Evolutionary conservation across 257 asterid genomes (phyloP).

Genomic region (Paulownia fortunei): DNA sequence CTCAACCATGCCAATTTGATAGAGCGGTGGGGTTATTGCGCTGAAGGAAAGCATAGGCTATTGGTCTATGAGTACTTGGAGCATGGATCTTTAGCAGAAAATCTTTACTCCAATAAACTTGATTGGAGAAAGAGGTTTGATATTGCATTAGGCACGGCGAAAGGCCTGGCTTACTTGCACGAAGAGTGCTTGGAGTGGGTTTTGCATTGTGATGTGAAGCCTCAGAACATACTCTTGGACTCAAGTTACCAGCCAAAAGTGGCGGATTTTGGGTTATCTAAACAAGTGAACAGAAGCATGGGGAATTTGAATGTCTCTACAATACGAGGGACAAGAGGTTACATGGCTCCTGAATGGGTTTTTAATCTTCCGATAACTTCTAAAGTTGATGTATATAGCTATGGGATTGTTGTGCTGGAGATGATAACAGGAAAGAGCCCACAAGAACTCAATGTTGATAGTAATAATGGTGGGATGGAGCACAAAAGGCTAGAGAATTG

Average conservation of each 20-base stretch:
- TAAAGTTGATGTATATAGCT: slow-evolving; percentile 55
- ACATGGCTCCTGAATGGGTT: slow-evolving; percentile 65
- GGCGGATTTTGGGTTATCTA: slow-evolving; percentile 54
- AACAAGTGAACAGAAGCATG: slow-evolving; percentile 24
- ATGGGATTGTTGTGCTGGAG: slow-evolving; percentile 50
- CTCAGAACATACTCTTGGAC: slow-evolving; percentile 52
- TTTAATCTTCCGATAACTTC: slow-evolving; percentile 47
- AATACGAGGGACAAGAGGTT: slow-evolving; percentile 54
- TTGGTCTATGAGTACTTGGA: slow-evolving; percentile 49
- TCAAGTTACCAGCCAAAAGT: slow-evolving; percentile 40
- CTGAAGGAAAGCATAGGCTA: slow-evolving; percentile 10
- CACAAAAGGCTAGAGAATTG: slow-evolving; percentile 34
- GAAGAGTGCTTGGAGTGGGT: slow-evolving; percentile 62
- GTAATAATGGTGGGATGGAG: slow-evolving; percentile 9
- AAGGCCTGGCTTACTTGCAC: slow-evolving; percentile 53
- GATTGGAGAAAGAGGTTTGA: slow-evolving; percentile 48
- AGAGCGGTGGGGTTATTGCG: slow-evolving; percentile 8
- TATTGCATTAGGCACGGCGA: slow-evolving; percentile 46
- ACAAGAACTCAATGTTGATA: neutral
- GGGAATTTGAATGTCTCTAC: slow-evolving; percentile 25
- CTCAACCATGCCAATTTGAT: slow-evolving; percentile 14
- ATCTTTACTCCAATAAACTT: slow-evolving; percentile 29
- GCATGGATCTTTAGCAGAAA: slow-evolving; percentile 40
- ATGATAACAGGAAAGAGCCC: slow-evolving; percentile 44
- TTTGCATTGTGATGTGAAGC: slow-evolving; percentile 60